Evolutionary conservation across 73 alveolate genomes (phyloP).

Genomic region (Stentor roeselii): DNA sequence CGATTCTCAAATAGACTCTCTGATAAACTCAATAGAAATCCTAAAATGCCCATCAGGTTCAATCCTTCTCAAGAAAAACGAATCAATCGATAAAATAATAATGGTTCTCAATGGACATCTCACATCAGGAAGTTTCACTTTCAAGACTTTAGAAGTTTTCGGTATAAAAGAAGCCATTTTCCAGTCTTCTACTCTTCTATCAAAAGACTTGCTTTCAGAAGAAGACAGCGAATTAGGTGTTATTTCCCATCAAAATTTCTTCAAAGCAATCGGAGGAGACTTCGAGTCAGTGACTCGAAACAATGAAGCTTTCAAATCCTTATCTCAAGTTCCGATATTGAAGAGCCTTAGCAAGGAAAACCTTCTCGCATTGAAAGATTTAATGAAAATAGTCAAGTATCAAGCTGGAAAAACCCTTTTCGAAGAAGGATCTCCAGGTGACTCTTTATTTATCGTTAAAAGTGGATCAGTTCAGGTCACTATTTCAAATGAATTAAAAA

Average conservation of each 20-base stretch:
- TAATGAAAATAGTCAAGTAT: not conserved
- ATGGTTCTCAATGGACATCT: not conserved
- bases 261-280: slow-evolving; percentile 11
- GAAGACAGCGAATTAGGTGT: slow-evolving; percentile 14
- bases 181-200: no score
- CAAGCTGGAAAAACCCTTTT: slow-evolving; percentile 15
- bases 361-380: not conserved
- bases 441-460: slow-evolving; percentile 2
- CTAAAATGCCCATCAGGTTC: not conserved
- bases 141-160: no score
- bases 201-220: not conserved
- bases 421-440: slow-evolving; percentile 7
- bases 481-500: not conserved
- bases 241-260: not conserved
- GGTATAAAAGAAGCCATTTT: not conserved
- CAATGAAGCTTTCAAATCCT: slow-evolving; percentile 2
- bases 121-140: not conserved
- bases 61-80: not conserved
- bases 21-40: not conserved
- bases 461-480: not conserved
- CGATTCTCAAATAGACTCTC: not conserved
- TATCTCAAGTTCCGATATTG: not conserved
- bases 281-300: not conserved
- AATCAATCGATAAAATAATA: not conserved
- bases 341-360: not conserved